Evolutionary conservation across 2,329 filamentous ascomycete species (phyloP).

Genomic region (Fusarium anthophilum): DNA sequence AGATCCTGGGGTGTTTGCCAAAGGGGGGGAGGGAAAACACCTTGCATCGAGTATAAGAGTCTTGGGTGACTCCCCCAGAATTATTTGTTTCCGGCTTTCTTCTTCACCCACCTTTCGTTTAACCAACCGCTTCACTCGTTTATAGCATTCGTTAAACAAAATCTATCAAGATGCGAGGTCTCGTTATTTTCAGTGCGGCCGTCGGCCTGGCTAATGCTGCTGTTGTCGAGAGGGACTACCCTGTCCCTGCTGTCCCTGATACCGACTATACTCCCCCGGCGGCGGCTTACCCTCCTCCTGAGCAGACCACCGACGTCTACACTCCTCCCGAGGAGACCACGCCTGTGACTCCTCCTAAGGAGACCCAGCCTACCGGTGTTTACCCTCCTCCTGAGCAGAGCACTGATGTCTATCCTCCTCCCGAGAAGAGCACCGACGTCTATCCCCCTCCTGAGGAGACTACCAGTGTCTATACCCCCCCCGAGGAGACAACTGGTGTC

Average conservation of each 20-base stretch:
- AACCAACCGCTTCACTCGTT: constrained; percentile 24
- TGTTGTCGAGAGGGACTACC: constrained; percentile 25
- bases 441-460: neutral
- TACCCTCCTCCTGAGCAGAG: neutral
- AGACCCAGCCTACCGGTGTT: no score
- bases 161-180: constrained; percentile 22
- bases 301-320: neutral
- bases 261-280: constrained; percentile 1
- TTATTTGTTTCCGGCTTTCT: neutral
- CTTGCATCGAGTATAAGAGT: constrained; percentile 25
- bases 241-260: constrained; percentile 4
- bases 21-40: neutral
- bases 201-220: constrained; percentile 34
- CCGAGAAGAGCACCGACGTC: neutral
- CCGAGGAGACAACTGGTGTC: neutral
- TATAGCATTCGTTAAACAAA: constrained; percentile 21
- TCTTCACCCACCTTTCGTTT: constrained; percentile 32
- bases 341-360: no score
- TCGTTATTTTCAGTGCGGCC: constrained; percentile 32
- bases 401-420: neutral
- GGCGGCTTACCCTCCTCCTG: neutral
- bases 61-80: neutral
- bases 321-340: neutral
- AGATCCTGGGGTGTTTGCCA: neutral
- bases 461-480: neutral